Evolutionary conservation across 345 rosid species (phyloP), one percentile per base, ranked within the genome.

Genomic region (Pugionium cornutum): DNA sequence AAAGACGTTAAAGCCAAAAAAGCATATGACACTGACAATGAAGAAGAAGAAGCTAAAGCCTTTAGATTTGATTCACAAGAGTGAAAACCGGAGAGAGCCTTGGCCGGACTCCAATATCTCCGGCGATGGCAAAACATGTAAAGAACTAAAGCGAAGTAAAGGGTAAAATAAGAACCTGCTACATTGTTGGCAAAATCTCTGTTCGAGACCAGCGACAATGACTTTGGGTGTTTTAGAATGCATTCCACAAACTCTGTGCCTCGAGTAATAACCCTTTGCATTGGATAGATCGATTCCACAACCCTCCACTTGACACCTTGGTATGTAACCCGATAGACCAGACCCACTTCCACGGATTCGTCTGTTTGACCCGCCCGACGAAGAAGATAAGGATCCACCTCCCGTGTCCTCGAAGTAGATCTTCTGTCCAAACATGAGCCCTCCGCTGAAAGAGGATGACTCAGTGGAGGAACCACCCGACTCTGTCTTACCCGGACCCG

Each of bases 121-220:
- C 18, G 18, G 18, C 18, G 18, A 18, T 18, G 68, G 73, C 65
- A 47, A 54, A 53, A 42, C 45, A 66, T 33, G 69, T 62, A 49
- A 75, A 68, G 47, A 43, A 42, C 56, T 64, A 9, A 18, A 25
- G 9, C 37, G n/a, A 64, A 25, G 1, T 50, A 35, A 58, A 7
- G 71, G 76, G 66, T 58, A 52, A 43, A 65, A 46, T 4, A 11
- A 46, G 9, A 67, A 94, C 99, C 97, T 88, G 86, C 99, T 94
- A 57, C 99, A 94, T 81, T 94, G 99, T 73, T 94, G 98, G 77
- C 98, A 92, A 76, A 92, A 92, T 78, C 99, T 84, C 81, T 94
- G 97, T 74, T 85, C 81, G 46, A 88, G 76, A 66, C 96, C 97
- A 62, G 77, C 80, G 49, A 94, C 99, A 76, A 80, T 63, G 73